Evolutionary conservation across 495 filamentous ascomycete genomes (phyloP).

Genomic region (Barbatosphaeria neglecta): DNA sequence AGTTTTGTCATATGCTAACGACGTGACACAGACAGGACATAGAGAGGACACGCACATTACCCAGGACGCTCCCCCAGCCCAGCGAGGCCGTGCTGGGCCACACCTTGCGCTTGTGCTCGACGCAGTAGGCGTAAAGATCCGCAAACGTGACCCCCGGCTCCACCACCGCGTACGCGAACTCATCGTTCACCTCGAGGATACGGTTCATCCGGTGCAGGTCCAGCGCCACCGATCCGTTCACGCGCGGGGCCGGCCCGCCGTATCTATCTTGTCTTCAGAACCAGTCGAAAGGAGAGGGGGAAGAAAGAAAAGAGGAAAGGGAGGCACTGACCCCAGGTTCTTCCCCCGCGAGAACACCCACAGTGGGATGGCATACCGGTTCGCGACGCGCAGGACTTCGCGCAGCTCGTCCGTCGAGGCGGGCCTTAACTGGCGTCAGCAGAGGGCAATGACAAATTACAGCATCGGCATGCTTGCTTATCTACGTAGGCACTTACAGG

Average conservation of each 20-base stretch:
- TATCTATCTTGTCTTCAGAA: conserved; percentile 24
- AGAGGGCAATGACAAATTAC: neutral
- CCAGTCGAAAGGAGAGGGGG: neutral
- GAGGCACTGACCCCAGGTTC: conserved; percentile 27
- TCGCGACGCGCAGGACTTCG: conserved; percentile 25
- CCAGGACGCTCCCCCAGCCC: conserved; percentile 46
- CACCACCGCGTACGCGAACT: conserved; percentile 42
- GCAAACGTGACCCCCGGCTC: conserved; percentile 46
- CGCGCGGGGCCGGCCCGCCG: conserved; percentile 43
- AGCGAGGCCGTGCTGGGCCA: conserved; percentile 44
- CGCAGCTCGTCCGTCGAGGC: conserved; percentile 28
- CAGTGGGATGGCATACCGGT: conserved; percentile 35
- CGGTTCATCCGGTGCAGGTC: conserved; percentile 45
- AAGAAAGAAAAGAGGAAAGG: neutral
- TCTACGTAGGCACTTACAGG: conserved; percentile 13
- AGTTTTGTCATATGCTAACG: neutral
- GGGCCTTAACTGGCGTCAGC: conserved; percentile 15
- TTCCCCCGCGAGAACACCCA: conserved; percentile 42
- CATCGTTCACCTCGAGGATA: conserved; percentile 43
- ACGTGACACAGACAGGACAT: neutral
- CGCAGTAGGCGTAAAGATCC: conserved; percentile 40
- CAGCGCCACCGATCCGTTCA: conserved; percentile 40
- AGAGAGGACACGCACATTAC: conserved; percentile 27
- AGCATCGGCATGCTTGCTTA: too few species aligned
- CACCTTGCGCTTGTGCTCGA: conserved; percentile 34